A percentile compares a stretch with the other conserved stretches of the same genome.
phyloP scores from a whole-genome alignment of 208 protist genomes.

The Trypanosoma cruzi region DNA sequence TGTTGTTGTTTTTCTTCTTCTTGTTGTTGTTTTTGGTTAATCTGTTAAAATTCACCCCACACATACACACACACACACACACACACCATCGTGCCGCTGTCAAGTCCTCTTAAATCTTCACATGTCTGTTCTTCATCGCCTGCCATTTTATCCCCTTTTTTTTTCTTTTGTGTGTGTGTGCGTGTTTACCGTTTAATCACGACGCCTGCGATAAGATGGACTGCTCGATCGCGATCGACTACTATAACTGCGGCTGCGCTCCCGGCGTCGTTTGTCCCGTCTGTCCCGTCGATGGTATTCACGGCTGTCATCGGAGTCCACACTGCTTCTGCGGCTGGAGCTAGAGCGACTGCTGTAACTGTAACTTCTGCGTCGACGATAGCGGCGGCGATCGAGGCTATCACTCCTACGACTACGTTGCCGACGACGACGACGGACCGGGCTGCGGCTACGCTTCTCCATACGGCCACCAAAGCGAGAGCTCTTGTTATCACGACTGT shows the following conservation, averaged over 20 bases:
- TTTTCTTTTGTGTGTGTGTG: neutral
- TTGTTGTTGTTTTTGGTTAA: too few species aligned
- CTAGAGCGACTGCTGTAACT: conserved; percentile 21
- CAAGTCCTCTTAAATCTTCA: too few species aligned
- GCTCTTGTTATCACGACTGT: conserved; percentile 40
- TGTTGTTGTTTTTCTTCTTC: too few species aligned
- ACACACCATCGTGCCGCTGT: too few species aligned
- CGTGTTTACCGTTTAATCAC: conserved; percentile 20
- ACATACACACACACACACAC: too few species aligned
- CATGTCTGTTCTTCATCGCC: too few species aligned
- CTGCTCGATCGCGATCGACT: conserved; percentile 30
- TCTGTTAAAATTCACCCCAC: too few species aligned
- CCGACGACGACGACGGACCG: neutral
- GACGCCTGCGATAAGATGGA: conserved; percentile 10
- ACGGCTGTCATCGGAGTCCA: conserved; percentile 11
- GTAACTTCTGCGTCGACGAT: neutral
- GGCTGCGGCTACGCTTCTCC: conserved; percentile 20
- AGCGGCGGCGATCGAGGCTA: conserved; percentile 24
- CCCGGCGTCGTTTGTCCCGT: conserved; percentile 12
- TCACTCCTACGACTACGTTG: conserved; percentile 4
- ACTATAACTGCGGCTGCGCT: conserved; percentile 29
- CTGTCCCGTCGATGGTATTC: conserved; percentile 17
- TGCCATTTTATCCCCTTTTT: too few species aligned
- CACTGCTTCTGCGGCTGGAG: conserved; percentile 23
- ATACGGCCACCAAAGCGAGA: conserved; percentile 20